Evolutionary conservation across 768 basidiomycete genomes (phyloP).

Genomic region (Pleurotus djamor): DNA sequence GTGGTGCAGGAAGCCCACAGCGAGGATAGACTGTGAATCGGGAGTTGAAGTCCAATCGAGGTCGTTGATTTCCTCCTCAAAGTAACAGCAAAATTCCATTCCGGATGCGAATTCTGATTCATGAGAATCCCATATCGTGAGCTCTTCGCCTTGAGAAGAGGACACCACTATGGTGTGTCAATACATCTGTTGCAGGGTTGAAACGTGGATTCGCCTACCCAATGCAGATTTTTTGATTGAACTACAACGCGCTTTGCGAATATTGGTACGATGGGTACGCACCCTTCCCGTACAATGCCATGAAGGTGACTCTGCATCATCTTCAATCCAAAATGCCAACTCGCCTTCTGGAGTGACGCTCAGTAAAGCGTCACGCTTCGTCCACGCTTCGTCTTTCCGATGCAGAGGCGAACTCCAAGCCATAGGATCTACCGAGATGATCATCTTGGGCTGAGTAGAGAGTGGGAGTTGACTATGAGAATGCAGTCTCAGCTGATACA

Average conservation of each 20-base stretch:
- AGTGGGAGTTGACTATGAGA: constrained; percentile 56
- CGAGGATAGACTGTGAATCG: constrained; percentile 86
- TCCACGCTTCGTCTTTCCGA: constrained; percentile 33
- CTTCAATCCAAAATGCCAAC: constrained; percentile 84
- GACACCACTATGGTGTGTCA: constrained; percentile 50
- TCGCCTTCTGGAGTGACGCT: constrained; percentile 77
- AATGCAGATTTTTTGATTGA: constrained; percentile 91
- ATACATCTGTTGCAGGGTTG: constrained; percentile 7
- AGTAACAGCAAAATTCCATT: constrained; percentile 68
- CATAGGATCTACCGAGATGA: constrained; percentile 87
- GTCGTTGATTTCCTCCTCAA: constrained; percentile 70
- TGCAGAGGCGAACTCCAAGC: constrained; percentile 52
- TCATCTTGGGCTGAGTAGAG: constrained; percentile 41
- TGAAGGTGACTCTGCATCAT: constrained; percentile 23
- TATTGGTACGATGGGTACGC: constrained; percentile 61
- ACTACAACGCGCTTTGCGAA: constrained; percentile 80
- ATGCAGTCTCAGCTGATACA: constrained; percentile 35
- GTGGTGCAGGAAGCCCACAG: constrained; percentile 79
- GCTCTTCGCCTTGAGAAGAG: constrained; percentile 60
- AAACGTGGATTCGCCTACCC: constrained; percentile 41
- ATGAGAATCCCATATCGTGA: constrained; percentile 96
- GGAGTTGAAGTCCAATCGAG: constrained; percentile 94
- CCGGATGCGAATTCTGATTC: constrained; percentile 93
- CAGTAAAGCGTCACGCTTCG: constrained; percentile 69
- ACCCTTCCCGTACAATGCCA: constrained; percentile 79